Evolutionary conservation across 805 yeast genomes (phyloP).

Genomic region (Kockiozyma suomiensis): DNA sequence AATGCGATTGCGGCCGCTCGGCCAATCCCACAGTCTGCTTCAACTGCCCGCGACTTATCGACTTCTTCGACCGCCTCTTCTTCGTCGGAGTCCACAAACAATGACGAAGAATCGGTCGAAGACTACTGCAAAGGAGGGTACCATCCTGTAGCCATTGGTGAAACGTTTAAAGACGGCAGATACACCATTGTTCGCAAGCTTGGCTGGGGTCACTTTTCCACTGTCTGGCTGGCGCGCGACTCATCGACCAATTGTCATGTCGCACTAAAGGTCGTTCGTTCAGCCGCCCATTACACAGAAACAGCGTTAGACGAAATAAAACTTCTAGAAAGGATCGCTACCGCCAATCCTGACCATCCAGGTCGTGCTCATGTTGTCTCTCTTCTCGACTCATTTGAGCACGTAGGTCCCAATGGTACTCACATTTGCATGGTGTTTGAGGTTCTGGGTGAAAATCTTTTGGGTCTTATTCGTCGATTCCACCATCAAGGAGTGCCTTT

Average conservation of each 20-base stretch:
- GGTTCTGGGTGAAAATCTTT: slow-evolving; percentile 89
- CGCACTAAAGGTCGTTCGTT: slow-evolving; percentile 90
- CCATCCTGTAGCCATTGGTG: slow-evolving; percentile 92
- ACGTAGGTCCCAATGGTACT: slow-evolving; percentile 85
- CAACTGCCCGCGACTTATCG: slow-evolving; percentile 16
- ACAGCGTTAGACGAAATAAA: slow-evolving; percentile 94
- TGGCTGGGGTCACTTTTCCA: slow-evolving; percentile 99
- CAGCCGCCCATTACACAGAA: slow-evolving; percentile 87
- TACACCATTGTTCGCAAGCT: slow-evolving; percentile 83
- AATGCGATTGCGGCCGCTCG: slow-evolving; percentile 16
- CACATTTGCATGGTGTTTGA: slow-evolving; percentile 98
- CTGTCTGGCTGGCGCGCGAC: slow-evolving; percentile 86
- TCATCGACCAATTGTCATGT: slow-evolving; percentile 62
- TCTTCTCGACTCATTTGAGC: slow-evolving; percentile 80
- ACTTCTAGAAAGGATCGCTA: slow-evolving; percentile 62
- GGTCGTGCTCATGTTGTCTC: slow-evolving; percentile 83
- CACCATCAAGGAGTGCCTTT: slow-evolving; percentile 79
- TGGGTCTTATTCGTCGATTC: slow-evolving; percentile 79
- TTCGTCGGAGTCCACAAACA: slow-evolving; percentile 13
- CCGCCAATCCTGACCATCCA: slow-evolving; percentile 67
- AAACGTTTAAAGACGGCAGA: slow-evolving; percentile 70
- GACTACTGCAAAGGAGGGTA: slow-evolving; percentile 95
- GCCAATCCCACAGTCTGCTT: slow-evolving; percentile 4
- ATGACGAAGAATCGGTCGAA: slow-evolving; percentile 78
- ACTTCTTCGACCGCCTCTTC: slow-evolving; percentile 11